phyloP scores from a whole-genome alignment of 2,329 filamentous ascomycete species.

The Paecilomyces dactylethromorphus region DNA sequence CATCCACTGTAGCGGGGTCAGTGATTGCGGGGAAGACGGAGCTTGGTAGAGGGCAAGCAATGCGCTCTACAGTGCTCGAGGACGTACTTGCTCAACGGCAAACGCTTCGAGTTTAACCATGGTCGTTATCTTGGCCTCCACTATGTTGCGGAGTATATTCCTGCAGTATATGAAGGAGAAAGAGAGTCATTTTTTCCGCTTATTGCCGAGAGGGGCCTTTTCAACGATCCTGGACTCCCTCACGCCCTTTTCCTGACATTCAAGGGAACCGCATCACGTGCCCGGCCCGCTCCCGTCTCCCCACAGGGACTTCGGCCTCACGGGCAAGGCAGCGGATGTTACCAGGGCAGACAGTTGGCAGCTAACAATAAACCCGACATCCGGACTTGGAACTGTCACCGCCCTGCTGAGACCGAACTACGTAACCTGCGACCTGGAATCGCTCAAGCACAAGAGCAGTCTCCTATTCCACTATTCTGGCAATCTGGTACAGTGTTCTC shows the following conservation, averaged over 20 bases:
- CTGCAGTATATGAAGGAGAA: neutral
- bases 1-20: conserved; percentile 44
- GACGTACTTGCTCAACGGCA: conserved; percentile 59
- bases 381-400: neutral
- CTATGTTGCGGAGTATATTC: neutral
- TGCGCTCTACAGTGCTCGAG: conserved; percentile 1
- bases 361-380: too few species aligned
- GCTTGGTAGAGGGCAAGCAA: neutral
- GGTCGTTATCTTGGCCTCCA: neutral
- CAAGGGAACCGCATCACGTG: neutral
- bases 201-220: neutral
- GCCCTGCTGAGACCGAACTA: neutral
- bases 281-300: neutral
- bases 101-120: conserved; percentile 39
- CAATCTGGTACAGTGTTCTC: neutral
- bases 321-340: neutral
- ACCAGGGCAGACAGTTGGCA: neutral
- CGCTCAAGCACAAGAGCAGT: neutral
- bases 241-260: neutral
- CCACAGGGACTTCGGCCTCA: neutral
- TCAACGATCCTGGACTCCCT: neutral
- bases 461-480: neutral
- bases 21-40: neutral
- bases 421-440: neutral
- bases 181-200: neutral